Evolutionary conservation across 495 filamentous ascomycete species (phyloP), one percentile per base, ranked within the genome.

Genomic region (Trichocladium antarcticum): DNA sequence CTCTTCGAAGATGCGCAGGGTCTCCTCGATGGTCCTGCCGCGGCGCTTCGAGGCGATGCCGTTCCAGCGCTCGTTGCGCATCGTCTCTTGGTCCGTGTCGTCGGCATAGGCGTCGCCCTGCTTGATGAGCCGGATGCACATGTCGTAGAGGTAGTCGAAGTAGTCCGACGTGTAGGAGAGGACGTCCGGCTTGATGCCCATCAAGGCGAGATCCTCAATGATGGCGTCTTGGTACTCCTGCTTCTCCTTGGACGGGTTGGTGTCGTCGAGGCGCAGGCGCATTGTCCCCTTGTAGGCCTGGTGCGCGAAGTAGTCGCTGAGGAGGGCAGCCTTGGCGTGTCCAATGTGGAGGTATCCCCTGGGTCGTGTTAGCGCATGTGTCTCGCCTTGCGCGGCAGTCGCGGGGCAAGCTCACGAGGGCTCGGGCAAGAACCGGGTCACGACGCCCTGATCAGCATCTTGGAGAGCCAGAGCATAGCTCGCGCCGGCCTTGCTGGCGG

Each of bases 291-390:
- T 79, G 67, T 93, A 94, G 57, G 83, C 83, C 63, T 85, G 80
- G 57, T 95, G 85, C 11, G 89, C 89, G 51, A 95, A 95, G 76
- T 88, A 95, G 60, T 95, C 87, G 67, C 88, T 92, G 36, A 96
- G 76, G 36, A 95, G 73, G 10, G 89, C 89, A 11, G 89, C 89
- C 68, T 95, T 95, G 43, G 86, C 87, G 66, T 95, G 89, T 44
- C 89, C 89, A 49, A 95, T 93, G 67, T 95, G 89, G 28, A 95
- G 80, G 56, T 95, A 95, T 21, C 89, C 89, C 20, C 66, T 71
- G 29, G 21, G 14, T 5, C 10, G 19, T 11, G 12, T 39, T 10
- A 49, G 48, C 42, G 27, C 2, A 32, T 10, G 12, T 14, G 31
- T 10, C 3, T 10, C 12, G 31, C 2, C 12, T 5, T 10, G 11